Conservation (phyloP, 345 rosid genomes). For the Carallia brachiata region DNA sequence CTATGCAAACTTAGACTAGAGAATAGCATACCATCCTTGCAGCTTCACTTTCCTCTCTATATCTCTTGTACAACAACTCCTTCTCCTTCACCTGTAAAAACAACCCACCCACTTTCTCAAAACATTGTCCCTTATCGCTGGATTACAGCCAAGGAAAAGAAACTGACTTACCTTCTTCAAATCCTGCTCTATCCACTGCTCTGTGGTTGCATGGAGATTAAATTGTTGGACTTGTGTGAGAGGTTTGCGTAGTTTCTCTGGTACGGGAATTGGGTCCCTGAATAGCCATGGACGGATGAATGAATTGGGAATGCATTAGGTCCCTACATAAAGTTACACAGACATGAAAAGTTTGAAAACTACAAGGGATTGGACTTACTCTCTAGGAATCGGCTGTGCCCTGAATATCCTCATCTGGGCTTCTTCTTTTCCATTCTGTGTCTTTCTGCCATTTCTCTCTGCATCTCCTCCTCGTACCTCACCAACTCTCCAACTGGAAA, state of each 20-base stretch:
- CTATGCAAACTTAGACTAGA: not conserved
- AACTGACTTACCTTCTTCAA: conserved; percentile 64
- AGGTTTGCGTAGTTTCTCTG: conserved; percentile 82
- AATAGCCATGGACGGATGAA: not conserved
- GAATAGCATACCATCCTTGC: conserved; percentile 58
- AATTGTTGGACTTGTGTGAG: conserved; percentile 78
- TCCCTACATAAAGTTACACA: not conserved
- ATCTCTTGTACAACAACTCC: conserved; percentile 76
- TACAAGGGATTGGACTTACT: conserved; percentile 39
- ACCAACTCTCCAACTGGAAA: conserved; percentile 80
- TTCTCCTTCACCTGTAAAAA: conserved; percentile 77
- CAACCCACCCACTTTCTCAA: not conserved
- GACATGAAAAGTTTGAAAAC: not conserved
- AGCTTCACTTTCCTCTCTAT: conserved; percentile 88
- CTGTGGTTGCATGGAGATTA: conserved; percentile 60
- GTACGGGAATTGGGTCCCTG: conserved; percentile 90
- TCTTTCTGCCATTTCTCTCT: conserved; percentile 80
- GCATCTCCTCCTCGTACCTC: conserved; percentile 83
- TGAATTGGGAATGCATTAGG: no score
- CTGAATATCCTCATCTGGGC: conserved; percentile 67
- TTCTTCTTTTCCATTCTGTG: conserved; percentile 62
- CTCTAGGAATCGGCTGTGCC: conserved; percentile 73
- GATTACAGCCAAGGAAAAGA: not conserved
- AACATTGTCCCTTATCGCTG: not conserved
- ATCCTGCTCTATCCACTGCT: conserved; percentile 80